Percentiles rank a stretch among this genome's conserved stretches.
Evolutionary conservation across 805 yeast genomes (phyloP).

Genomic region (Cyberlindnera bimundalis): DNA sequence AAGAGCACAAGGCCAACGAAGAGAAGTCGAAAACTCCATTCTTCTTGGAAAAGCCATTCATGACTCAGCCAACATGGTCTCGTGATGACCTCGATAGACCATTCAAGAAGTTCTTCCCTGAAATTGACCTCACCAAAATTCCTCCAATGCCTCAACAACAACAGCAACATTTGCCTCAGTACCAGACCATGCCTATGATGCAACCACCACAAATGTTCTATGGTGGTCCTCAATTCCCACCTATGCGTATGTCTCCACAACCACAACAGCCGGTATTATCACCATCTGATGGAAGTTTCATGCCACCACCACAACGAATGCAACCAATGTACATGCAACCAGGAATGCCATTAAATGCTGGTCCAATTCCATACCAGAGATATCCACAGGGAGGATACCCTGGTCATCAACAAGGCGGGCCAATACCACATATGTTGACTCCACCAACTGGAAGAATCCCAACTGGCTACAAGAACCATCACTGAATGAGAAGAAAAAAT

Average conservation of each 20-base stretch:
- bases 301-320: conserved; percentile 14
- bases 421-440: conserved; percentile 13
- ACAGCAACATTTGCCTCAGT: conserved; percentile 12
- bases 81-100: conserved; percentile 44
- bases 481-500: too few species aligned
- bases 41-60: conserved; percentile 58
- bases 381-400: conserved; percentile 11
- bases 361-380: conserved; percentile 13
- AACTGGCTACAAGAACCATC: conserved; percentile 11
- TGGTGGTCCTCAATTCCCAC: conserved; percentile 14
- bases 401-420: conserved; percentile 6
- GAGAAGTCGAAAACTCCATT: conserved; percentile 29
- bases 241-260: conserved; percentile 19
- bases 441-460: conserved; percentile 9
- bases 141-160: conserved; percentile 13
- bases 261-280: conserved; percentile 12
- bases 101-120: conserved; percentile 50
- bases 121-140: conserved; percentile 19
- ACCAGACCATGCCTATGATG: conserved; percentile 21
- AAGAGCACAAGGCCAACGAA: conserved; percentile 18
- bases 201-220: conserved; percentile 18
- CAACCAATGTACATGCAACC: conserved; percentile 18
- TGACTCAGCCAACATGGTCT: conserved; percentile 76
- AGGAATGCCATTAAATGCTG: conserved; percentile 9
- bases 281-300: conserved; percentile 10